Conservation (phyloP, 192 early-diverging fungal genomes). For the Mortierella hygrophila region DNA sequence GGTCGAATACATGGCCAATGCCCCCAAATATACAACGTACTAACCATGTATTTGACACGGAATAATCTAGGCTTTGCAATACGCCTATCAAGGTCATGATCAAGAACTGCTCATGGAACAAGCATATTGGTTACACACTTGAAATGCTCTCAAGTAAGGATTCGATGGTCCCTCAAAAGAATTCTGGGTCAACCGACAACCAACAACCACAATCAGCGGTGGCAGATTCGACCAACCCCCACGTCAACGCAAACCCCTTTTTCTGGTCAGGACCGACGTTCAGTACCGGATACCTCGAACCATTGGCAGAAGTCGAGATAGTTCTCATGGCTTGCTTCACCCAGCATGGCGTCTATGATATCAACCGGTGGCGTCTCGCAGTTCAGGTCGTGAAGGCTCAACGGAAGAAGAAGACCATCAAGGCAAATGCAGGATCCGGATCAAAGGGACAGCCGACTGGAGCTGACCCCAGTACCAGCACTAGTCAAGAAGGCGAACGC, state of each 20-base stretch:
- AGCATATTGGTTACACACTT: conserved; percentile 66
- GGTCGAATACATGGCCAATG: neutral
- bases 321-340: conserved; percentile 69
- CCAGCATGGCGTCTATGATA: conserved; percentile 75
- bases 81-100: conserved; percentile 69
- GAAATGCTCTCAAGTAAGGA: conserved; percentile 65
- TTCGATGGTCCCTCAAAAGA: conserved; percentile 30
- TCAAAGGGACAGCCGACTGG: neutral
- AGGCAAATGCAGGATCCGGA: neutral
- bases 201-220: conserved; percentile 20
- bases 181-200: neutral
- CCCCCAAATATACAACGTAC: neutral
- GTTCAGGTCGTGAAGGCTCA: conserved; percentile 57
- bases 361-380: conserved; percentile 80
- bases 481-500: conserved; percentile 1
- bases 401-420: conserved; percentile 12
- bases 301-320: conserved; percentile 62
- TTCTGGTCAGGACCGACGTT: conserved; percentile 78
- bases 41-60: neutral
- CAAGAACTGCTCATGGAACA: conserved; percentile 82
- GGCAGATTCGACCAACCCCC: conserved; percentile 32
- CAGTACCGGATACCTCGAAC: conserved; percentile 67
- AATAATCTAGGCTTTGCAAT: conserved; percentile 62
- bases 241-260: conserved; percentile 51
- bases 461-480: neutral